Evolutionary conservation across 2,329 filamentous ascomycete species (phyloP), one percentile per base, ranked within the genome.

Genomic region (Thyridium curvatum): DNA sequence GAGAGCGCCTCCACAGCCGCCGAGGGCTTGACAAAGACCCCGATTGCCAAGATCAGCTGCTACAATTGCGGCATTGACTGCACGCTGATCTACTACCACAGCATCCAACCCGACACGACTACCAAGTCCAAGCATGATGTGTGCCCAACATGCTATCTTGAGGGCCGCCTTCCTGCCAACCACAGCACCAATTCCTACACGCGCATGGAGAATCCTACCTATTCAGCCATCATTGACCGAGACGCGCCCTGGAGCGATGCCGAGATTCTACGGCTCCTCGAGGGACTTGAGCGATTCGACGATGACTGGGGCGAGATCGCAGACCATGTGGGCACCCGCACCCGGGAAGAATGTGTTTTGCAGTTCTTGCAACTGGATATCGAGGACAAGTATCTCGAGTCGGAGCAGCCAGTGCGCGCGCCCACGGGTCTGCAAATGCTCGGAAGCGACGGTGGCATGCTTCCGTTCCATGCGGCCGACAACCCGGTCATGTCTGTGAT

Each of bases 401-500:
- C 87, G 8, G 82, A 91, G 52, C 71, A 74, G 8, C 52, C 61
- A 10, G 61, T 75, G 38, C 70, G 67, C 41, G 69, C 70, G 35
- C 72, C 71, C 10, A 75, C 66, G 1, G 76, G 79, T 8, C 68
- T 86, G 40, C 70, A 77, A 40, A 69, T 84, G 70, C 69, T 93
- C 29, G 83, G 84, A 28, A 75, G 79, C 41, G 76, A 87, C 37
- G 77, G 84, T 43, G 90, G 90, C 8, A 82, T 88, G 45, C 74
- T 95, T 34, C 93, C 93, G 1, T 93, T 97, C 60, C 90, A 79
- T 58, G 87, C 94, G 57, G 82, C 86, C 12, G 93, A 98, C 54
- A 98, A 97, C 61, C 91, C 94, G 0, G 87, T 98, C 46, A 84
- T 98, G 77, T 95, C 90, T 15, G 93, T 97, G 3, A 86, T 98